Conservation (phyloP, 2,329 filamentous ascomycete genomes). For the Neofusicoccum ribis region DNA sequence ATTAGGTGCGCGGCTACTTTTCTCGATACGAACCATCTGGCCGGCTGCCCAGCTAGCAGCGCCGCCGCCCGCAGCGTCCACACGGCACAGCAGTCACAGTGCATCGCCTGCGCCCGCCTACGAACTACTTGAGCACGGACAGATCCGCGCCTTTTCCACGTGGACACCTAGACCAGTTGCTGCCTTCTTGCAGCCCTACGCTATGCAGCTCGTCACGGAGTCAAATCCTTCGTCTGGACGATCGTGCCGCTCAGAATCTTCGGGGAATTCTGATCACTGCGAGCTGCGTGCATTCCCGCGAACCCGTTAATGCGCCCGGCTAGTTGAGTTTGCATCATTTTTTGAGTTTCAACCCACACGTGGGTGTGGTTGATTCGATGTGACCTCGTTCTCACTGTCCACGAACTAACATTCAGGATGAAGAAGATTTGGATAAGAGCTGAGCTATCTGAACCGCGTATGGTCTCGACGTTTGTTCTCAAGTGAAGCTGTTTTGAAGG, state of each 20-base stretch:
- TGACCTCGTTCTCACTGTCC: neutral
- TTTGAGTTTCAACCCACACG: neutral
- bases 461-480: neutral
- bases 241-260: neutral
- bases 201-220: neutral
- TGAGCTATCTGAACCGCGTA: neutral
- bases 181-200: neutral
- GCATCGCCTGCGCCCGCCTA: neutral
- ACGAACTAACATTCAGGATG: neutral
- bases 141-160: conserved; percentile 4
- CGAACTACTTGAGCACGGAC: conserved; percentile 2
- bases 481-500: neutral
- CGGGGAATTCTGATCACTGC: neutral
- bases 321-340: neutral
- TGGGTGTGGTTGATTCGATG: neutral
- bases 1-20: neutral
- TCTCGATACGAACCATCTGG: neutral
- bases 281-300: neutral
- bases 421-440: neutral
- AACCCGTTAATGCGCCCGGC: neutral
- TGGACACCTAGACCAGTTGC: conserved; percentile 8
- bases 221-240: neutral
- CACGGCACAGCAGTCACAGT: conserved; percentile 1
- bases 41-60: neutral
- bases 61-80: neutral